Evolutionary conservation across 805 yeast genomes (phyloP), one percentile per base, ranked within the genome.

Genomic region (Saccharomycopsis microspora): DNA sequence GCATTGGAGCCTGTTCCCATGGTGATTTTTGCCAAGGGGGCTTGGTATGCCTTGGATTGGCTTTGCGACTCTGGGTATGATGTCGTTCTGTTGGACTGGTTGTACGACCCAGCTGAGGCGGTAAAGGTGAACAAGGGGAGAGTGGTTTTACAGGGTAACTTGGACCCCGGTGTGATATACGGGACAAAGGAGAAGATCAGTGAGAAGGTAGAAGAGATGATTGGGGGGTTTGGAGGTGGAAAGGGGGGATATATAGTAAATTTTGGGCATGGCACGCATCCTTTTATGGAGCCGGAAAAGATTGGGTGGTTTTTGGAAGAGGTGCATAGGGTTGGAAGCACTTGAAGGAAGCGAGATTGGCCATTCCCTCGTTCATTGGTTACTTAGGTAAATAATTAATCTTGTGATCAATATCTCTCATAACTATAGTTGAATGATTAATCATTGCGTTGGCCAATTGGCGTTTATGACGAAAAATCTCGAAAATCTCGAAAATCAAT

Each of bases 211-310:
- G 85, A 85, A 66, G 73, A 72, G 54, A 93, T 93, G 98, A 82
- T 93, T 52, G 63, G 71, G 50, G 95, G 89, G 5, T 93, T 93
- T 61, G 93, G 93, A n/a, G 95, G 95, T 41, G 96, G 96, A 28
- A 87, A 87, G 64, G 78, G 85, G 60, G 75, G 82, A 59, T 93
- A 93, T 67, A 90, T 93, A 56, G 82, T 90, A 57, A 93, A 93
- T 69, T 85, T 93, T 60, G 98, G 98, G 42, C 98, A 93, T 58
- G 98, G 98, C 11, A 93, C 98, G 28, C 97, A 88, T 63, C 98
- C 98, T 28, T 87, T 85, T 67, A 88, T 93, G 95, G 83, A 86
- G 54, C 96, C 97, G 7, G 95, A 85, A 55, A 83, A 83, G 63
- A 76, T 93, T 53, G 80, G 77, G 51, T 85, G 78, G 66, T 93